phyloP scores from a whole-genome alignment of 306 rosid genomes.

The Cucurbita maxima region DNA sequence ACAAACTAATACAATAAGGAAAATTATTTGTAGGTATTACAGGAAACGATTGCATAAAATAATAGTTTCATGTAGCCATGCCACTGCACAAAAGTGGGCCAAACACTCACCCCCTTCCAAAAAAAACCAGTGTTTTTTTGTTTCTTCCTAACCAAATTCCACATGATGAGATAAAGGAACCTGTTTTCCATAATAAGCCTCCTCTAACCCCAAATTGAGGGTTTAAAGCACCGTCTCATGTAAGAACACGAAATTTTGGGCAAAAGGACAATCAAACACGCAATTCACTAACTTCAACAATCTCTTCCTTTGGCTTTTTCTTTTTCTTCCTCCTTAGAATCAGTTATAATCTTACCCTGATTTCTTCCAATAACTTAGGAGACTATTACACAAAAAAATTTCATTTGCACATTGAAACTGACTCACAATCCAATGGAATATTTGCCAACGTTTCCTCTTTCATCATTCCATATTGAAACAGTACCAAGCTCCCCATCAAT shows the following conservation, averaged over 20 bases:
- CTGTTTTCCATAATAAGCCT: background rate
- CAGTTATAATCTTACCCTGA: background rate
- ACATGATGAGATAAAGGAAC: background rate
- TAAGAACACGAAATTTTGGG: background rate
- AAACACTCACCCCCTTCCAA: background rate
- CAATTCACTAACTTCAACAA: no score
- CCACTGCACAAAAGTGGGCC: background rate
- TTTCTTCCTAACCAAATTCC: background rate
- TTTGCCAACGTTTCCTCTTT: background rate
- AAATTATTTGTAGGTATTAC: background rate
- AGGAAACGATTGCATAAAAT: background rate
- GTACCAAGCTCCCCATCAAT: background rate
- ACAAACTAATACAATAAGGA: background rate
- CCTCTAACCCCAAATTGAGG: background rate
- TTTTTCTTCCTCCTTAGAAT: no score
- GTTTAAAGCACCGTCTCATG: background rate
- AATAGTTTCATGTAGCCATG: background rate
- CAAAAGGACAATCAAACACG: no score
- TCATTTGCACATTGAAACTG: background rate
- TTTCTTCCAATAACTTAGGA: background rate
- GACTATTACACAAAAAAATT: background rate
- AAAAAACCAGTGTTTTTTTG: background rate
- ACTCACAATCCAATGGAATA: background rate
- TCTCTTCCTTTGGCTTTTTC: no score
- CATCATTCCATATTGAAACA: background rate